phyloP scores from a whole-genome alignment of 2,329 filamentous ascomycete species.

The Dothideomycetes sp. region DNA sequence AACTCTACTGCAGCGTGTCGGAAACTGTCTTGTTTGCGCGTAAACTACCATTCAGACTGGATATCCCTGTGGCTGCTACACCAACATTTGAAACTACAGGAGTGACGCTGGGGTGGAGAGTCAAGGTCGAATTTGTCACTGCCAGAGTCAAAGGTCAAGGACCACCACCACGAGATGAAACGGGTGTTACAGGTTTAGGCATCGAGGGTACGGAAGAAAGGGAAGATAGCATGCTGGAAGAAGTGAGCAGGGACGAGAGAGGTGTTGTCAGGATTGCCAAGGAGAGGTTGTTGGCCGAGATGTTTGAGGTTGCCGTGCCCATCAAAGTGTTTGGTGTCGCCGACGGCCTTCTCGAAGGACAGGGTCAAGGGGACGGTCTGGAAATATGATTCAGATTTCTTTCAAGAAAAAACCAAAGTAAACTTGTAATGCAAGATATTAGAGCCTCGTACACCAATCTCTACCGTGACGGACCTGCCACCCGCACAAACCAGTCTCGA shows the following conservation, averaged over 20 bases:
- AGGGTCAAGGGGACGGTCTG: conserved; percentile 13
- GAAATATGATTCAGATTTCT: conserved; percentile 13
- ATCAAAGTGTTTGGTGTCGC: conserved; percentile 27
- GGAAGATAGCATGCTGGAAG: conserved; percentile 39
- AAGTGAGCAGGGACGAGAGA: conserved; percentile 28
- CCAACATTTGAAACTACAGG: conserved; percentile 90
- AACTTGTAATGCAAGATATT: no score
- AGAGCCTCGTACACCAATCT: conserved; percentile 45
- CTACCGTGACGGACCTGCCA: conserved; percentile 78
- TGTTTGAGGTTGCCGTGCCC: conserved; percentile 30
- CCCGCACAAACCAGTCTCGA: conserved; percentile 73
- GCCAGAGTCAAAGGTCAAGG: conserved; percentile 44
- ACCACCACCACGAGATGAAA: no score
- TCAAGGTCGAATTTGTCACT: conserved; percentile 88
- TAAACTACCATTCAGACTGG: conserved; percentile 69
- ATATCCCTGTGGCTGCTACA: conserved; percentile 73
- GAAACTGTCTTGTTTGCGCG: conserved; percentile 77
- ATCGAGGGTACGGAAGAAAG: conserved; percentile 49
- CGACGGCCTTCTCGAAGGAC: conserved; percentile 14
- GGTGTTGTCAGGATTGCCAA: conserved; percentile 26
- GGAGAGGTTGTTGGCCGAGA: conserved; percentile 27
- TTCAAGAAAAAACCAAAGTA: no score
- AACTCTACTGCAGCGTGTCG: conserved; percentile 65
- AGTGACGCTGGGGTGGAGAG: conserved; percentile 76
- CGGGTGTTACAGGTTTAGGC: conserved; percentile 62